Base-by-base conservation (phyloP, 495 filamentous ascomycete genomes). In the Annulohypoxylon maeteangense region DNA sequence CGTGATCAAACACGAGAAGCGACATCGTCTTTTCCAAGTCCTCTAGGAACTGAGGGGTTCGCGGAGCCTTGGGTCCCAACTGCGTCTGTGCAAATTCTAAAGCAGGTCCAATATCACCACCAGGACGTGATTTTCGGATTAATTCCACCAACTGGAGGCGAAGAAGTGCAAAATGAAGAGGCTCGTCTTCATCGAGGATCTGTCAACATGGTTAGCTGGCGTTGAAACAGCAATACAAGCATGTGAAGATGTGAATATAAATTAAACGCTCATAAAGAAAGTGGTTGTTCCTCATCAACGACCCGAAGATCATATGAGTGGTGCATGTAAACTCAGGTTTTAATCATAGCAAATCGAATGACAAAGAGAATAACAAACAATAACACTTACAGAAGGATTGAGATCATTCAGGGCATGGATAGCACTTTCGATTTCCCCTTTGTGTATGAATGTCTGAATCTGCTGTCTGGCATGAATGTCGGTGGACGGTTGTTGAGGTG, bases 1-100 rank as follows among this genome's bases (percentile, higher is more conserved):
- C 77, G 61, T 87, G 85, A 3, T 92, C 90, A 74, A 97, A 97
- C 64, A 98, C 92, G 40, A 98, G 82, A 45, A 99, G 89, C 1
- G 93, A 90, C 88, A 99, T 97, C 0, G 95, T 97, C 67, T 89
- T 87, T 78, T 99, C 95, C 18, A 99, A 86, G 69, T 97, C 94
- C 63, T 91, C 87, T 7, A 97, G 84, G 71, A 97, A 98, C 36
- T 90, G 86, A 18, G 86, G 87, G 66, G 95, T 94, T 18, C 88
- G 91, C 3, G 94, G 89, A 1, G 95, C 95, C 34, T 92, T 89
- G 1, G 96, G 95, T 7, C 92, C 94, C 20, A 99, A 84, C 68
- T 97, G 90, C 23, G 87, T 87, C 0, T 91, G 93, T 12, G 95
- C 95, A 80, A 99, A 99, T 50, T 89, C 87, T 53, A 99, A 80